Base-by-base conservation (phyloP, 345 rosid species). In the Populus simonii region DNA sequence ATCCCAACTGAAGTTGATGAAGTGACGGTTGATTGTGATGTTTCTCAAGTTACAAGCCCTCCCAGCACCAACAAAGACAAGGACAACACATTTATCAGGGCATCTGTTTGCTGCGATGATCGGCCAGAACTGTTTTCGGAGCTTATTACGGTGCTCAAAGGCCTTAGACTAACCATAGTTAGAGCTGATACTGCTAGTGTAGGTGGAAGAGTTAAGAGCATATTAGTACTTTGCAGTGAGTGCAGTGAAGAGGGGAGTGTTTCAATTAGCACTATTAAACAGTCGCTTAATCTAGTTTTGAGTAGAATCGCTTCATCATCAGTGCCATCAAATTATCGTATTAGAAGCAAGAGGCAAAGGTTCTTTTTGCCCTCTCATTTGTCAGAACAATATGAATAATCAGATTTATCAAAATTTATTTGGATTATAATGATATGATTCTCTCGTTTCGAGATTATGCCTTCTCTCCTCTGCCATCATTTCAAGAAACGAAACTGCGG, bases 331-430 rank as follows among this genome's bases (percentile, higher is more conserved):
- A 87, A 80, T 79, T 81, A 75, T 72, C 89, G 91, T 43, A 86
- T 91, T 76, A 87, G 98, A 84, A 95, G 99, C 88, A 93, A 88
- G 80, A 88, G 99, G 79, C 99, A 93, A 79, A 85, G 98, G 84
- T 83, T 94, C 87, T 89, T 95, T 86, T 81, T 91, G 80, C 89
- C 94, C 74, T 80, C 89, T 71, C 81, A 81, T 51, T 83, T 63
- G 49, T 71, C 61, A 36, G 8, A 20, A 22, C 12, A 38, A 6
- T 36, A n/a, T n/a, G 9, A 25, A n/a, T 66, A 35, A 38, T n/a
- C 35, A 70, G 8, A 45, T 23, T 23, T 15, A 33, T 53, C 8
- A 2, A 23, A 43, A 27, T 63, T 53, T 18, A 7, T 20, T 74
- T 22, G 5, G 6, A 33, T 33, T 38, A 16, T 6, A 41, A 71